phyloP scores from a whole-genome alignment of 768 basidiomycete genomes.

The Suillus clintonianus region DNA sequence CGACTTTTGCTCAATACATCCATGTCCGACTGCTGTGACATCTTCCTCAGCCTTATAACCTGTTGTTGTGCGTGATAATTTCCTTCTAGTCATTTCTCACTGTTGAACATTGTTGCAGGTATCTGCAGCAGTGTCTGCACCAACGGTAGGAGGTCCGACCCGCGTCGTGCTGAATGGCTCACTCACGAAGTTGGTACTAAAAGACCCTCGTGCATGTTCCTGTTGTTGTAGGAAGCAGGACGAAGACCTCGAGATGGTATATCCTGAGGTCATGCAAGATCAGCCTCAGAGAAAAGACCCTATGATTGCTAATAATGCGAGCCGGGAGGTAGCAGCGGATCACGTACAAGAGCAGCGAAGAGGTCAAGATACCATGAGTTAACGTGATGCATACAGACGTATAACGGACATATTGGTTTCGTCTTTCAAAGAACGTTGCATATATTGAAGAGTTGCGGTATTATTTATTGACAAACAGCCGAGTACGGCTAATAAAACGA shows the following conservation, averaged over 20 bases:
- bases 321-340: neutral
- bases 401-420: neutral
- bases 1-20: neutral
- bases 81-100: slow-evolving; percentile 8
- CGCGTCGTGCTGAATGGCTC: neutral
- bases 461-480: neutral
- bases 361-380: neutral
- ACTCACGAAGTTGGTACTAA: neutral
- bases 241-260: neutral
- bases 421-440: neutral
- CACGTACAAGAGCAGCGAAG: neutral
- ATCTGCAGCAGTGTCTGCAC: neutral
- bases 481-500: neutral
- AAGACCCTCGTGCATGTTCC: slow-evolving; percentile 16
- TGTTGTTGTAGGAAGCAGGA: slow-evolving; percentile 15
- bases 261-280: slow-evolving; percentile 13
- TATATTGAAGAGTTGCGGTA: neutral
- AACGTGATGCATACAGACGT: neutral
- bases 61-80: slow-evolving; percentile 17
- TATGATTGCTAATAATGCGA: slow-evolving; percentile 11
- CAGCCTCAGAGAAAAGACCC: slow-evolving; percentile 13
- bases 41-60: slow-evolving; percentile 16
- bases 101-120: slow-evolving; percentile 11
- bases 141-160: neutral
- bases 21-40: slow-evolving; percentile 24